These are phyloP conservation scores for Neurospora sp. DNA, from an alignment of 495 filamentous ascomycete species.

Conservation along the genomic window DNA sequence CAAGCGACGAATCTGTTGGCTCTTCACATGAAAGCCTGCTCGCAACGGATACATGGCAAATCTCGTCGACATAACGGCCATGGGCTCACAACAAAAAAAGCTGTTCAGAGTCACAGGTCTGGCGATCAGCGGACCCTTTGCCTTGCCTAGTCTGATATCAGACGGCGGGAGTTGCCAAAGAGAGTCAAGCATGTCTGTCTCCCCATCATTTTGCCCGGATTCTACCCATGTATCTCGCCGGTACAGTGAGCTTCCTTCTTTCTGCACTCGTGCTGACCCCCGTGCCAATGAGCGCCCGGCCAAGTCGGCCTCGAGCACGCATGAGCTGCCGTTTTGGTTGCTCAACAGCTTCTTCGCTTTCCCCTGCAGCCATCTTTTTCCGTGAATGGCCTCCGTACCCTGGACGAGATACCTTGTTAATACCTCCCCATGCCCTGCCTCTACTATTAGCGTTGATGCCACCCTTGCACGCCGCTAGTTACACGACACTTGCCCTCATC, in stretches of 20 bases:
- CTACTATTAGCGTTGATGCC: background rate
- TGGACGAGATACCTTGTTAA: slow-evolving; percentile 15
- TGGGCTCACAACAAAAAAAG: background rate
- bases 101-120: background rate
- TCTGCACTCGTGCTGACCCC: slow-evolving; percentile 15
- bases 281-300: slow-evolving; percentile 21
- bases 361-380: slow-evolving; percentile 23
- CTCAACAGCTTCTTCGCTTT: slow-evolving; percentile 16
- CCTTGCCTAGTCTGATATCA: background rate
- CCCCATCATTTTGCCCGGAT: slow-evolving; percentile 5
- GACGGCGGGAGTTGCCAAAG: slow-evolving; percentile 11
- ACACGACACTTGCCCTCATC: background rate
- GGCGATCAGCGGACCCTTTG: slow-evolving; percentile 9
- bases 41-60: background rate
- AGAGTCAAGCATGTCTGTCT: slow-evolving; percentile 11
- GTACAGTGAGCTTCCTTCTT: slow-evolving; percentile 11
- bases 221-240: slow-evolving; percentile 9
- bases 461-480: background rate
- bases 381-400: slow-evolving; percentile 14
- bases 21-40: background rate
- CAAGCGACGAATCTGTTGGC: background rate
- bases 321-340: slow-evolving; percentile 27
- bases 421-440: slow-evolving; percentile 11
- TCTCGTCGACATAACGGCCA: background rate
- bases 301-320: slow-evolving; percentile 17